Evolutionary conservation across 2,329 filamentous ascomycete genomes (phyloP).

Genomic region (Apiospora rasikravindrae): DNA sequence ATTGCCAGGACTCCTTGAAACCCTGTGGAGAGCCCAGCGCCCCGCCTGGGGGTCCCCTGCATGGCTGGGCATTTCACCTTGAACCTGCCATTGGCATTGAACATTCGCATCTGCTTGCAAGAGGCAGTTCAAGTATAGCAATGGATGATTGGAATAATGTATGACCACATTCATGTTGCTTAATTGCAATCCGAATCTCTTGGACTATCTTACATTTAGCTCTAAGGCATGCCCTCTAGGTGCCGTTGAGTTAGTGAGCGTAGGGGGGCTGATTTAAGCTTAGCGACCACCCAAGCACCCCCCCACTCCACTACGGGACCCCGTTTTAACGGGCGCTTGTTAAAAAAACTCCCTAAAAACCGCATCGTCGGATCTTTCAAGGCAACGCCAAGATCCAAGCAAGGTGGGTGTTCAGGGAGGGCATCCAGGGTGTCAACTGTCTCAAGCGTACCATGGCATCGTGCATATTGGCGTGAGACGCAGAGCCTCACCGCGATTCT

Average conservation of each 20-base stretch:
- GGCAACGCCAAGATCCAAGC: conserved; percentile 10
- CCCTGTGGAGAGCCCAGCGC: conserved; percentile 16
- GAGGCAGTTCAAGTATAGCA: rapidly evolving
- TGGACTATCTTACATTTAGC: neutral
- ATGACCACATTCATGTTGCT: neutral
- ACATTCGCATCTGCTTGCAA: neutral
- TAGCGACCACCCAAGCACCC: neutral
- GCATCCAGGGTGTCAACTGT: neutral
- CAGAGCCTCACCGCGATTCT: conserved; percentile 1
- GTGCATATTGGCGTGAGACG: neutral
- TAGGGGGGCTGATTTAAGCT: neutral
- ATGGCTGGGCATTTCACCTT: neutral
- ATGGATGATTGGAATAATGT: neutral
- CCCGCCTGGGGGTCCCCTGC: conserved; percentile 7
- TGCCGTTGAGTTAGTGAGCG: neutral
- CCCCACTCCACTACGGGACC: neutral
- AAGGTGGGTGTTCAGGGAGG: too few relatives aligned
- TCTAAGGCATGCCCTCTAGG: neutral
- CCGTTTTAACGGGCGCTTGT: conserved; percentile 3
- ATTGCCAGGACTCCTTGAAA: conserved; percentile 21
- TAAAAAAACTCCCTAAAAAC: neutral
- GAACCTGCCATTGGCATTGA: neutral
- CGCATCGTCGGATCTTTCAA: conserved; percentile 15
- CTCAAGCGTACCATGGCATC: conserved; percentile 7
- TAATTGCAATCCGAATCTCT: neutral